These are phyloP conservation scores for Leccinum subgranulosum DNA, from an alignment of 768 basidiomycete genomes.

Conservation along the genomic window DNA sequence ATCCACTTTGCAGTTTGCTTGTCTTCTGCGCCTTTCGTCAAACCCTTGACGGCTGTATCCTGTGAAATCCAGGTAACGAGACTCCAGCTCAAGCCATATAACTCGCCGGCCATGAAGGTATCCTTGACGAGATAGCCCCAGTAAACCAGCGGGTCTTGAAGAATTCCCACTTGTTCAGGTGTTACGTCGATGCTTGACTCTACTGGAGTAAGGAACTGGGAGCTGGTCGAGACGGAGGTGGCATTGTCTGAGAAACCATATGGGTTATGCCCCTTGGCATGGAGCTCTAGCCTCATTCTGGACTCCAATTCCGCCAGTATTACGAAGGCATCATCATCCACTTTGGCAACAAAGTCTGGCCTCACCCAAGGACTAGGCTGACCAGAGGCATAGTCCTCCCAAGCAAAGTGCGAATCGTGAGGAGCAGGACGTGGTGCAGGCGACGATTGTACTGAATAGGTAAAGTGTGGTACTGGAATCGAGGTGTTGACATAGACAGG, in stretches of 20 bases:
- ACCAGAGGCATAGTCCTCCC: constrained; percentile 44
- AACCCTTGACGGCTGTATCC: constrained; percentile 60
- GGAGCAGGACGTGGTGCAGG: constrained; percentile 60
- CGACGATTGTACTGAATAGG: constrained; percentile 61
- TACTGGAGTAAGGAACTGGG: not conserved
- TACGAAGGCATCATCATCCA: constrained; percentile 93
- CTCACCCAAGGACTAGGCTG: constrained; percentile 66
- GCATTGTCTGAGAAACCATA: constrained; percentile 17
- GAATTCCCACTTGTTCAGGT: constrained; percentile 8
- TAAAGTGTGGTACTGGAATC: constrained; percentile 45
- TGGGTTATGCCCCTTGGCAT: constrained; percentile 37
- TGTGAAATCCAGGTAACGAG: constrained; percentile 85
- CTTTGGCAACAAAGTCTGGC: constrained; percentile 91
- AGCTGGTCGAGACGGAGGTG: not conserved
- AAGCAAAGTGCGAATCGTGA: constrained; percentile 66
- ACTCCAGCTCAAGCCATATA: constrained; percentile 87
- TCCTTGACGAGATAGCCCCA: constrained; percentile 93
- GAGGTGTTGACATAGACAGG: constrained; percentile 57
- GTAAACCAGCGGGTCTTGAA: constrained; percentile 70
- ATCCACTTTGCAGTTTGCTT: constrained; percentile 95
- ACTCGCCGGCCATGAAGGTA: constrained; percentile 92
- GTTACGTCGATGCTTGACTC: not conserved
- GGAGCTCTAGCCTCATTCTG: constrained; percentile 75
- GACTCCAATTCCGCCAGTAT: constrained; percentile 94
- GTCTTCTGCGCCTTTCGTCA: constrained; percentile 85